Evolutionary conservation across 129 eudicot species (phyloP).

Genomic region (Rutidosis leptorrhynchoides): DNA sequence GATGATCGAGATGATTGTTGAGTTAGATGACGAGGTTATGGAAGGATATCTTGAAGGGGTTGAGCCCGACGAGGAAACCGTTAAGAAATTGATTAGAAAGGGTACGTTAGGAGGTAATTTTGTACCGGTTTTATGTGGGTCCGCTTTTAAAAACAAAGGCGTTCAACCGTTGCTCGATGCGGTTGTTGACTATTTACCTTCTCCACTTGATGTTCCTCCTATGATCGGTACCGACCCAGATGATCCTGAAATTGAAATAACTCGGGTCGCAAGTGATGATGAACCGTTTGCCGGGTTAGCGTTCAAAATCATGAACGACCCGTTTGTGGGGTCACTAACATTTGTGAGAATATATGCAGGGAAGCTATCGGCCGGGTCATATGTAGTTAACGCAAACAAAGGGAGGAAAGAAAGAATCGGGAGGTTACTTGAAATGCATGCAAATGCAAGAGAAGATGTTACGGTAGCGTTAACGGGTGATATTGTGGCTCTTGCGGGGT

Average conservation of each 20-base stretch:
- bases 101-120: constrained; percentile 74
- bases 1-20: constrained; percentile 75
- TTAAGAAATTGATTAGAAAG: constrained; percentile 69
- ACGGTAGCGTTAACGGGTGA: constrained; percentile 87
- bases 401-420: constrained; percentile 97
- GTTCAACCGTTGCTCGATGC: constrained; percentile 94
- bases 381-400: constrained; percentile 84
- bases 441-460: constrained; percentile 85
- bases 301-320: constrained; percentile 91
- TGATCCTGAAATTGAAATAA: constrained; percentile 60
- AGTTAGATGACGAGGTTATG: constrained; percentile 83
- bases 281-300: constrained; percentile 93
- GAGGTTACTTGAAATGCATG: constrained; percentile 94
- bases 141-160: constrained; percentile 95
- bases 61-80: constrained; percentile 80
- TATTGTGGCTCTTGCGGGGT: constrained; percentile 96
- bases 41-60: constrained; percentile 83
- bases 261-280: constrained; percentile 57
- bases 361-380: constrained; percentile 80
- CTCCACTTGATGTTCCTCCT: constrained; percentile 85
- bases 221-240: constrained; percentile 95
- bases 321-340: constrained; percentile 91
- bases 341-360: constrained; percentile 89
- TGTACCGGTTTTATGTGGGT: constrained; percentile 88
- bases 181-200: constrained; percentile 86